A percentile compares a stretch with the other conserved stretches of the same genome.
Conservation (phyloP, 2,329 filamentous ascomycete genomes). For the Fusarium tanahbumbuense region DNA sequence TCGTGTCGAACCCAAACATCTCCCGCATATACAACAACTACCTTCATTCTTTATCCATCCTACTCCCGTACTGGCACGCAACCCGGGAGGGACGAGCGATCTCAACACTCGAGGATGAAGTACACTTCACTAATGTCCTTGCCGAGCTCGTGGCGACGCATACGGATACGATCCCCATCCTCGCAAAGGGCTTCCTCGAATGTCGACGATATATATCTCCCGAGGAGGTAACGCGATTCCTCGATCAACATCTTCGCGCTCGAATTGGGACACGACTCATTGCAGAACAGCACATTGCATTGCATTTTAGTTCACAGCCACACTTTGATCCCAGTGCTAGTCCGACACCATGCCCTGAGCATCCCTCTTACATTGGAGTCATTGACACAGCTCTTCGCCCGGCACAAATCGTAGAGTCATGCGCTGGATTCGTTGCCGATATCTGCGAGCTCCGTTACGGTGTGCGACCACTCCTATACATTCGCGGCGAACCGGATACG, state of each 20-base stretch:
- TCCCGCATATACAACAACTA: conserved; percentile 97
- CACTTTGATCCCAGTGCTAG: conserved; percentile 69
- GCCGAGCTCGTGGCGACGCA: conserved; percentile 96
- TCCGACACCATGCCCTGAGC: conserved; percentile 63
- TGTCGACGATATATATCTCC: conserved; percentile 90
- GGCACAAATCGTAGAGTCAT: conserved; percentile 82
- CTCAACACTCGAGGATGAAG: conserved; percentile 82
- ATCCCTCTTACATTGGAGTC: conserved; percentile 85
- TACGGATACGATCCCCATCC: conserved; percentile 90
- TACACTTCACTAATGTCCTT: conserved; percentile 90
- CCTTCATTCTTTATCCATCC: conserved; percentile 88
- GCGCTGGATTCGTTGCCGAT: conserved; percentile 91
- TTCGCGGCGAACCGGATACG: conserved; percentile 89
- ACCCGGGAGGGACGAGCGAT: conserved; percentile 54
- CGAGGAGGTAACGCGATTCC: conserved; percentile 85
- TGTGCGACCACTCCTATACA: conserved; percentile 80
- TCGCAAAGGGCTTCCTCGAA: conserved; percentile 93
- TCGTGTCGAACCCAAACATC: conserved; percentile 97
- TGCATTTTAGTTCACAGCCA: conserved; percentile 79
- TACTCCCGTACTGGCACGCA: conserved; percentile 81
- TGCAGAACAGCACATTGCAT: conserved; percentile 94
- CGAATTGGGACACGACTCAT: conserved; percentile 94
- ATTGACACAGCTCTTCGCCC: conserved; percentile 92
- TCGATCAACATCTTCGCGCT: conserved; percentile 93
- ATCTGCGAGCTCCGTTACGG: conserved; percentile 98